Conservation (phyloP, 768 basidiomycete genomes). For the Hemileccinum impolitum region DNA sequence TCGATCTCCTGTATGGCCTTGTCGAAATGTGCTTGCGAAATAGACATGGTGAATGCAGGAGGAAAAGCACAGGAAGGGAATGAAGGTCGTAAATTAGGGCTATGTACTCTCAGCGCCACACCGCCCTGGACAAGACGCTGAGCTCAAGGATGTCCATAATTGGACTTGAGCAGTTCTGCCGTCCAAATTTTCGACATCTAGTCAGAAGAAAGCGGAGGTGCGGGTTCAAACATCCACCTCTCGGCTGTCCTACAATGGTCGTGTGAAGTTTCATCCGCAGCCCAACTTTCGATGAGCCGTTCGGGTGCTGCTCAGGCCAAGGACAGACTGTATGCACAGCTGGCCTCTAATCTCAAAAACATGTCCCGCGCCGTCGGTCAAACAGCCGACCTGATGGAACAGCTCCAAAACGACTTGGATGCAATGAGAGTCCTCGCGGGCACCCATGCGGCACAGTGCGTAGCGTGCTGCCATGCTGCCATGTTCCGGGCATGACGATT, state of each 20-base stretch:
- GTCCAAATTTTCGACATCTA: too few relatives aligned
- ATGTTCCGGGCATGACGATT: neutral
- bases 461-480: neutral
- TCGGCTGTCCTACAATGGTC: too few relatives aligned
- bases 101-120: constrained; percentile 7
- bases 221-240: constrained; percentile 2
- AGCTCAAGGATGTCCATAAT: constrained; percentile 13
- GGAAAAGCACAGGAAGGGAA: constrained; percentile 8
- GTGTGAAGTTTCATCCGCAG: constrained; percentile 10
- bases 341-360: constrained; percentile 63
- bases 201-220: too few relatives aligned
- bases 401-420: constrained; percentile 69
- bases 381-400: constrained; percentile 75
- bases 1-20: constrained; percentile 30
- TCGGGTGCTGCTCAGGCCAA: constrained; percentile 70
- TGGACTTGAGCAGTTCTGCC: too few relatives aligned
- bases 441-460: constrained; percentile 79
- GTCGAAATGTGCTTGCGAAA: constrained; percentile 20
- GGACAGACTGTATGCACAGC: constrained; percentile 75
- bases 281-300: constrained; percentile 15
- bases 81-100: neutral
- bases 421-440: constrained; percentile 80
- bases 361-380: constrained; percentile 66
- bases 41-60: constrained; percentile 19
- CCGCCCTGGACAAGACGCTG: constrained; percentile 3